Percentiles rank a stretch among this genome's conserved stretches.
Conservation (phyloP, 352 stramenopile genomes). For the Phytophthora pistaciae region DNA sequence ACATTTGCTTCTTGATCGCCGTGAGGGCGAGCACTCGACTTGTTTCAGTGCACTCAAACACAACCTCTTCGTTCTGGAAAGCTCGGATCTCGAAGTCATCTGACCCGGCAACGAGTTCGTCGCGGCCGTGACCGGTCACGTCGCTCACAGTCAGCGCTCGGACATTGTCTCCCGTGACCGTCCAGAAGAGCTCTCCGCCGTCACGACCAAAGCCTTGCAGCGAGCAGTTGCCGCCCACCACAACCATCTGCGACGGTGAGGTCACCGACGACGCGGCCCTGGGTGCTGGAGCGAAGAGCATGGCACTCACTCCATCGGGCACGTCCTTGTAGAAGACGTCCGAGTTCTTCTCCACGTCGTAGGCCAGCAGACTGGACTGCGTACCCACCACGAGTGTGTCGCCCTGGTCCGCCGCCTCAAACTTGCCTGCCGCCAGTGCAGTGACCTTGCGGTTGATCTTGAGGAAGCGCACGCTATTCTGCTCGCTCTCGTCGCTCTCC, state of each 20-base stretch:
- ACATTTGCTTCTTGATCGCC: constrained; percentile 71
- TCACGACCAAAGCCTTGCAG: constrained; percentile 88
- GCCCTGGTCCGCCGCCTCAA: constrained; percentile 56
- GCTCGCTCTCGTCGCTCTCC: constrained; percentile 39
- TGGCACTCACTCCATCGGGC: constrained; percentile 86
- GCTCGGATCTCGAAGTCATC: constrained; percentile 93
- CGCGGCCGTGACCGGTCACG: constrained; percentile 66
- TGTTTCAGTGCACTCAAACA: constrained; percentile 91
- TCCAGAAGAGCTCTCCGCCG: constrained; percentile 92
- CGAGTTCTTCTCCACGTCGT: constrained; percentile 94
- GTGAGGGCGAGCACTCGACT: constrained; percentile 63
- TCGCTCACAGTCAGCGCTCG: constrained; percentile 83
- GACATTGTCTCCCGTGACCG: constrained; percentile 93
- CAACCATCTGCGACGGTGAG: constrained; percentile 70
- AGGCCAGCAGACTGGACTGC: constrained; percentile 90
- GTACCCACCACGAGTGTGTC: constrained; percentile 92
- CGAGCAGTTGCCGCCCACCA: constrained; percentile 94
- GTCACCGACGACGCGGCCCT: constrained; percentile 27
- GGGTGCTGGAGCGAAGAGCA: constrained; percentile 75
- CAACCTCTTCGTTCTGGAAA: constrained; percentile 91
- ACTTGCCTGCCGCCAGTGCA: constrained; percentile 78
- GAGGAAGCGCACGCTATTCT: constrained; percentile 84
- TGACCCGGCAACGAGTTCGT: constrained; percentile 89
- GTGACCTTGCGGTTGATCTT: constrained; percentile 94
- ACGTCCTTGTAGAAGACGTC: constrained; percentile 95